Conservation (phyloP, 2,329 filamentous ascomycete species). For the Trichoderma polysporum region DNA sequence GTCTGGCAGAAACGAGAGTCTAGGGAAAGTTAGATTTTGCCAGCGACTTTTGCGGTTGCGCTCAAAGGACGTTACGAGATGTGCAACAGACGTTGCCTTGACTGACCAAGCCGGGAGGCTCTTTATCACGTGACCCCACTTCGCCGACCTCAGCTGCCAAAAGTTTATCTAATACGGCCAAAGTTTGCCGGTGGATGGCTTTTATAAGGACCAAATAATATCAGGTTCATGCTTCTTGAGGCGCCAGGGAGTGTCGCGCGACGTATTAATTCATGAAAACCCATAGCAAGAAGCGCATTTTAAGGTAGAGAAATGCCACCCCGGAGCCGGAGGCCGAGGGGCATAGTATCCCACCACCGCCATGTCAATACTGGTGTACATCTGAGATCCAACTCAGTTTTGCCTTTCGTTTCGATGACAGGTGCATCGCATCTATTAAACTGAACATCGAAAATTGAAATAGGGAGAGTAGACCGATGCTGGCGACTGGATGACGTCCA, state of each 20-base stretch:
- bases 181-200: background rate
- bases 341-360: too few species aligned
- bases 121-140: slow-evolving; percentile 3
- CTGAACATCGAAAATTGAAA: background rate
- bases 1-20: slow-evolving; percentile 7
- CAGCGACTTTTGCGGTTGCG: slow-evolving; percentile 7
- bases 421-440: too few species aligned
- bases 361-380: background rate
- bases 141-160: background rate
- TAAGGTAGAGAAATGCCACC: too few species aligned
- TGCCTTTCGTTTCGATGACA: background rate
- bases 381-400: background rate
- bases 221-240: background rate
- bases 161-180: background rate
- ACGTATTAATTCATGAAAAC: too few species aligned
- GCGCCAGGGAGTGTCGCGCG: background rate
- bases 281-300: too few species aligned
- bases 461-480: background rate
- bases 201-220: background rate
- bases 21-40: background rate
- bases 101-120: slow-evolving; percentile 9
- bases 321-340: too few species aligned
- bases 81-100: slow-evolving; percentile 8
- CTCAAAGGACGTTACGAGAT: slow-evolving; percentile 5
- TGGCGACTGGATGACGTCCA: background rate